Base-by-base conservation (phyloP, 2,329 filamentous ascomycete species). In the Beauveria bassiana region DNA sequence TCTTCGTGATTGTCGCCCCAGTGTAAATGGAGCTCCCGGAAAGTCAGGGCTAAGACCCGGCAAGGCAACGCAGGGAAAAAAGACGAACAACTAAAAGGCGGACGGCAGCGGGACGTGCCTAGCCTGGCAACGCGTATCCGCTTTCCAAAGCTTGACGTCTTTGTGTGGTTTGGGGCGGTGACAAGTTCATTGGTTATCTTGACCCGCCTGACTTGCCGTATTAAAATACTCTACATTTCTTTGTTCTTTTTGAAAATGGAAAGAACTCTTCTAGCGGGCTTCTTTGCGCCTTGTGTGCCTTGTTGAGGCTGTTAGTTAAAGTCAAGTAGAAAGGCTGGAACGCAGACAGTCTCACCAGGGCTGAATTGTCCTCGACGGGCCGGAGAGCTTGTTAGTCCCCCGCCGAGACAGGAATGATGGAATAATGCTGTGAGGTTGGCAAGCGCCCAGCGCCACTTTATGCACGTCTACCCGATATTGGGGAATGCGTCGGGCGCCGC, bases 401-500 rank as follows among this genome's bases (percentile, higher is more conserved):
- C 28, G 22, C 47, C 34, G 34, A 53, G 57, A 59, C 49, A 59
- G 34, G 31, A 51, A 49, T 47, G 28, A 50, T 16, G 16, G 34
- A 24, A 14, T 20, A n/a, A 43, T 26, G 34, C 56, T 51, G 45
- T 50, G 57, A 52, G 24, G 22, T 26, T 53, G 22, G 49, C 47
- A 52, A 52, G 49, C 47, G 49, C 26, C 9, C 20, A 45, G 57
- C 57, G 57, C 57, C 57, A 59, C 57, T 34, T 28, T 42, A 59
- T 59, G 57, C 57, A 59, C 34, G 18, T 31, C 50, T 59, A 59
- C 57, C 57, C 57, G 57, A 59, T 50, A 45, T 22, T 53, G 49
- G 31, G 43, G 42, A 54, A n/a, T 42, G 51, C 38, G 51, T 54
- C n/a, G 42, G 53, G 28, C 43, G 55, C 49, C 28, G 45, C 43